Evolutionary conservation across 441 rosid genomes (phyloP).

Genomic region (Populus hybrid): DNA sequence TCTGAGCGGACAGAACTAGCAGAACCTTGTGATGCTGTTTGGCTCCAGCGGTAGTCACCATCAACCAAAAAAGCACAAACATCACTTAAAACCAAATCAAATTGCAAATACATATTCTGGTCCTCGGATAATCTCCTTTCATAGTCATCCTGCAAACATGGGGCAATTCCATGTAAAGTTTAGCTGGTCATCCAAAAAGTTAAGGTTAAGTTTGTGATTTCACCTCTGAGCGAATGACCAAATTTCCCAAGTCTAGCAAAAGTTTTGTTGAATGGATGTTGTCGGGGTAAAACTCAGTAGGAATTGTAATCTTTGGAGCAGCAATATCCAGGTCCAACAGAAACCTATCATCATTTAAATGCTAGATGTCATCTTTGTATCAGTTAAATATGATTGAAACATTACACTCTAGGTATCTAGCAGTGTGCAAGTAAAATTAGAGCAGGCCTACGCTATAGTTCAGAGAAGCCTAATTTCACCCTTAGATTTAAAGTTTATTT

Average conservation of each 20-base stretch:
- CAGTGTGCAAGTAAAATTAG: not conserved
- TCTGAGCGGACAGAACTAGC: constrained; percentile 30
- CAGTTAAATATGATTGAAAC: constrained; percentile 8
- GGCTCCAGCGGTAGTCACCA: constrained; percentile 87
- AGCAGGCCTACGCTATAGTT: not conserved
- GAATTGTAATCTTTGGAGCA: constrained; percentile 98
- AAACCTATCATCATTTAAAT: constrained; percentile 59
- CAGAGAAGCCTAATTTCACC: not conserved
- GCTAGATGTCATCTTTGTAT: constrained; percentile 8
- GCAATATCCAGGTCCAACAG: constrained; percentile 97
- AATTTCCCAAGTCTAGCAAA: constrained; percentile 93
- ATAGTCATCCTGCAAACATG: constrained; percentile 66
- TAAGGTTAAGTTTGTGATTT: constrained; percentile 20
- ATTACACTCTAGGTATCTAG: not conserved
- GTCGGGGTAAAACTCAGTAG: constrained; percentile 86
- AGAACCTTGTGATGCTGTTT: constrained; percentile 35
- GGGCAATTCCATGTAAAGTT: constrained; percentile 17
- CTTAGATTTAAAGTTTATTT: no score
- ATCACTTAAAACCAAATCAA: constrained; percentile 94
- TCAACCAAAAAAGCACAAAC: constrained; percentile 94
- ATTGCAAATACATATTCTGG: constrained; percentile 77
- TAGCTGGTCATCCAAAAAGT: constrained; percentile 12
- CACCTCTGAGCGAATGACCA: constrained; percentile 91
- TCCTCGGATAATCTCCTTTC: constrained; percentile 49
- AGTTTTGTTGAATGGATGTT: constrained; percentile 75